Conservation (phyloP, 2,329 filamentous ascomycete genomes). For the Aureobasidium vineae region DNA sequence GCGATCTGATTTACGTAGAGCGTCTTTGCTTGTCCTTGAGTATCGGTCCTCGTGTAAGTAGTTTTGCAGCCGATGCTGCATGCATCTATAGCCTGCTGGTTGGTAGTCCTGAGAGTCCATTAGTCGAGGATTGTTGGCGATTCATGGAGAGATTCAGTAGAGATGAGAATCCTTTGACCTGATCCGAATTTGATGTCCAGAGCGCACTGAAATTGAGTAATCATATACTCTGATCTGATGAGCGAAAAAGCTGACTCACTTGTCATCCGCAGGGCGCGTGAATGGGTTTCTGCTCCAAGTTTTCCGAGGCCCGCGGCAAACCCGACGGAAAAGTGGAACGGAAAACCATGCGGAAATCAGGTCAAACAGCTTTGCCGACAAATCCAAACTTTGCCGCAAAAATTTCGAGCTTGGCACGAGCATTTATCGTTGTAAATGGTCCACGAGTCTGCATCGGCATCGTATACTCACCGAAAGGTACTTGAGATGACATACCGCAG, state of each 20-base stretch:
- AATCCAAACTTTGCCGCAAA: background rate
- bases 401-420: background rate
- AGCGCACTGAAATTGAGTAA: background rate
- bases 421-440: background rate
- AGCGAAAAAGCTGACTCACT: background rate
- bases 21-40: background rate
- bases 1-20: too few relatives aligned
- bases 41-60: background rate
- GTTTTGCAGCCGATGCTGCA: background rate
- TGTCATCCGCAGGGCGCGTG: conserved; percentile 2
- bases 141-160: background rate
- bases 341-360: background rate
- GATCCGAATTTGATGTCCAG: background rate
- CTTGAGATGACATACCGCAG: too few relatives aligned
- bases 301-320: background rate
- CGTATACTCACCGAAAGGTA: too few relatives aligned
- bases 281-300: background rate
- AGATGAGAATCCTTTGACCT: background rate
- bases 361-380: background rate
- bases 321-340: background rate
- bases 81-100: background rate
- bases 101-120: background rate
- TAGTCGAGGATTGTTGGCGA: background rate
- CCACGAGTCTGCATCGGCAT: too few relatives aligned
- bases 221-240: background rate